Base-by-base conservation (phyloP, 345 rosid species). In the Acer negundo region DNA sequence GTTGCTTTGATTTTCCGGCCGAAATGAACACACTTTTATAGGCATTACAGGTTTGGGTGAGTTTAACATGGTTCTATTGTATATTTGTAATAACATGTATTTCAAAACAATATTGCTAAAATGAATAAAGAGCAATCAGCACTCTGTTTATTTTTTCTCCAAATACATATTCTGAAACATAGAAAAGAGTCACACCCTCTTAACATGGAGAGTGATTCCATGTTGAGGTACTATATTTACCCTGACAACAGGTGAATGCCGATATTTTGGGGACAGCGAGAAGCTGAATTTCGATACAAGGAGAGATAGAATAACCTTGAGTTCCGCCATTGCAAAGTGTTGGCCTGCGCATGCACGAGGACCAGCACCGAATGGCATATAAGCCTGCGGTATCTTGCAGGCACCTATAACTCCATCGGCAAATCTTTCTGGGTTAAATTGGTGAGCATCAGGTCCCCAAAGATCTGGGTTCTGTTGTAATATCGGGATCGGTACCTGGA, bases 381-480 rank as follows among this genome's bases (percentile, higher is more conserved):
- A 86, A 44, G 90, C 88, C 49, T 83, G 87, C 1, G 84, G 86
- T 15, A 63, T 75, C 40, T 85, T 87, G 69, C 87, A 85, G 64
- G 92, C 89, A 53, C 72, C 77, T 16, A 68, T n/a, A 10, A 87
- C 46, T 17, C 92, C 94, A n/a, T 83, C 69, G 3, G 77, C 75
- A 69, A 89, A 88, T 79, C 90, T 77, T 38, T 51, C 71, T 3
- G 92, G 94, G 67, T 86, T 82, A 59, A 88, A 86, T 38, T 84
- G 68, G 23, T 72, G 61, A 0, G 86, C 87, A 63, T 87, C 84
- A 0, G 80, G 63, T 17, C 92, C 94, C 89, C 94, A 88, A 13
- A 77, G 74, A 10, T 77, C 73, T 15, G 74, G 76, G 47, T 79
- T 51, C 66, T 78, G 82, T 13, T 90, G 92, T 23, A 87, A 70